Conservation (phyloP, 169 alveolate genomes). For the Miamiensis avidus region DNA sequence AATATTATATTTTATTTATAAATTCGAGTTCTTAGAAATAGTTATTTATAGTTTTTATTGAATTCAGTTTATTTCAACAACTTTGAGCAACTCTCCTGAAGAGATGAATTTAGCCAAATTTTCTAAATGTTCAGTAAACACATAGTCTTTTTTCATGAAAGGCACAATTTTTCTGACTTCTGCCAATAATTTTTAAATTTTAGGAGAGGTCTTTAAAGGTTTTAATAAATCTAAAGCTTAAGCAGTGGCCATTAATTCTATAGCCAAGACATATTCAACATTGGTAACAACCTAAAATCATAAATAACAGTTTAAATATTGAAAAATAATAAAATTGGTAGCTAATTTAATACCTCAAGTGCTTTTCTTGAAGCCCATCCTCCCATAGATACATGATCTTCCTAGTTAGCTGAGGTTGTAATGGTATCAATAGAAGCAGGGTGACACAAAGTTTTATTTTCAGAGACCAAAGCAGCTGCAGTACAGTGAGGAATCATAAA, state of each 20-base stretch:
- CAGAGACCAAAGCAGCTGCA: slow-evolving; percentile 66
- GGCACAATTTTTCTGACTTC: neutral
- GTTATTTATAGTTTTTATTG: no score
- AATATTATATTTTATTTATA: no score
- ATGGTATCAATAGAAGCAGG: slow-evolving; percentile 72
- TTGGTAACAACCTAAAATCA: slow-evolving; percentile 3
- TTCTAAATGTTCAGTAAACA: neutral
- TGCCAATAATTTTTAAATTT: neutral
- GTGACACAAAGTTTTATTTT: slow-evolving; percentile 62
- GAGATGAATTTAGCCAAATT: no score
- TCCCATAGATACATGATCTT: slow-evolving; percentile 80
- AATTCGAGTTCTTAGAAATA: no score
- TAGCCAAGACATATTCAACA: slow-evolving; percentile 55
- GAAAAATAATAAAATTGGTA: no score
- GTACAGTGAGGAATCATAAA: slow-evolving; percentile 63
- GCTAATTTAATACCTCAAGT: no score
- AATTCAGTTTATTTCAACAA: neutral
- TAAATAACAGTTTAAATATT: no score
- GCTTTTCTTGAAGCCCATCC: slow-evolving; percentile 64
- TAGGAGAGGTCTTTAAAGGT: neutral
- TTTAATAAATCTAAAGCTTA: slow-evolving; percentile 48
- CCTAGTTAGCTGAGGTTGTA: slow-evolving; percentile 68
- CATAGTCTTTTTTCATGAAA: neutral
- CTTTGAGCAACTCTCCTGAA: neutral
- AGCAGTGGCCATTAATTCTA: slow-evolving; percentile 60